phyloP scores from a whole-genome alignment of 129 eudicot genomes.

The Cynara cardunculus region DNA sequence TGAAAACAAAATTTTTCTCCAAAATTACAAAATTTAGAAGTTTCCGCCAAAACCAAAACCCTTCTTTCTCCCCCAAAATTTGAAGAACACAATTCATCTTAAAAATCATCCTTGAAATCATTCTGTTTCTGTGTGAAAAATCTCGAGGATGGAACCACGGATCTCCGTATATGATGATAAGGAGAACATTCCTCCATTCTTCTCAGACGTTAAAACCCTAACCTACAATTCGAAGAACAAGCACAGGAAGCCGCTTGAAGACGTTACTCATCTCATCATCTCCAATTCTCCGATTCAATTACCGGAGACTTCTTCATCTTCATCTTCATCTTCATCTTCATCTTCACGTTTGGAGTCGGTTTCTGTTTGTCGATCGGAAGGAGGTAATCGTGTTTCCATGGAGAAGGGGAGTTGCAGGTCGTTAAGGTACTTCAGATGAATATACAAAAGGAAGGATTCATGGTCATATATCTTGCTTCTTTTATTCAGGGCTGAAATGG shows the following conservation, averaged over 20 bases:
- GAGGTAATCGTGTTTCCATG: neutral
- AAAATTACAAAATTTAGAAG: no score
- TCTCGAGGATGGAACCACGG: neutral
- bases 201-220: neutral
- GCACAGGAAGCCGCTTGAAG: neutral
- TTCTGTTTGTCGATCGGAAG: neutral
- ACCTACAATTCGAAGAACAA: neutral
- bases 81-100: neutral
- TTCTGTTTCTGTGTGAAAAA: neutral
- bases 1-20: no score
- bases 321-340: no score
- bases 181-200: neutral
- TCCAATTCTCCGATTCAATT: neutral
- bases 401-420: neutral
- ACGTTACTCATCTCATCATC: neutral
- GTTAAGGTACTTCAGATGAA: neutral
- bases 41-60: no score
- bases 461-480: neutral
- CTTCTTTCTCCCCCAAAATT: no score
- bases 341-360: neutral
- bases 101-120: neutral
- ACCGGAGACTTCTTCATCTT: neutral
- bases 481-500: neutral
- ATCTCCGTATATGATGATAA: neutral
- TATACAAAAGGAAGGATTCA: neutral